Percentiles rank a stretch among this genome's conserved stretches.
Conservation (phyloP, 805 yeast species). For the Pichia pseudocactophila region DNA sequence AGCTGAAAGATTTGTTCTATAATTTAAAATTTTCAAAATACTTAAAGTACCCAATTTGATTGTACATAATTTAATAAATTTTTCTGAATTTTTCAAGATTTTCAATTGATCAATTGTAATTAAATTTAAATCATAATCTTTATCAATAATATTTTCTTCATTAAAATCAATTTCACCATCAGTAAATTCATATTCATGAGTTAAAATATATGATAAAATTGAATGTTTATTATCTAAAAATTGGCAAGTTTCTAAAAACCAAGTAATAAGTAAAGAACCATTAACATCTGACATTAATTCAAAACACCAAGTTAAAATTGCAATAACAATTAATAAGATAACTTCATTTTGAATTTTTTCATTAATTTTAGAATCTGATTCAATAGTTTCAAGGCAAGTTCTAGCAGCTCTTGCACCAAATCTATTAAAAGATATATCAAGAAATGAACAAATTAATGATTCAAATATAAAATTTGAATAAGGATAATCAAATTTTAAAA, state of each 20-base stretch:
- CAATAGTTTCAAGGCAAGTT: slow-evolving; percentile 64
- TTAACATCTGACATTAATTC: slow-evolving; percentile 75
- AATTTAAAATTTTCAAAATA: slow-evolving; percentile 66
- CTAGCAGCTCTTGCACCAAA: slow-evolving; percentile 94
- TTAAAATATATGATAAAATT: slow-evolving; percentile 33
- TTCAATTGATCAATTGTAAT: background rate
- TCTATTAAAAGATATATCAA: slow-evolving; percentile 77
- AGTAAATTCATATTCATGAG: slow-evolving; percentile 13
- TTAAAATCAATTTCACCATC: background rate
- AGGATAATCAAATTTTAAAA: slow-evolving; percentile 76
- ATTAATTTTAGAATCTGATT: slow-evolving; percentile 25
- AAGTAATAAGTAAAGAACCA: slow-evolving; percentile 82
- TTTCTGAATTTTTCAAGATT: background rate
- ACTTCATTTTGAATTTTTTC: slow-evolving; percentile 60
- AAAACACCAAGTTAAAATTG: slow-evolving; percentile 70
- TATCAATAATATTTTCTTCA: background rate
- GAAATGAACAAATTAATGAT: slow-evolving; percentile 64
- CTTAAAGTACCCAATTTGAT: slow-evolving; percentile 74
- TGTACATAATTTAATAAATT: slow-evolving; percentile 22
- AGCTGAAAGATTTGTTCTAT: slow-evolving; percentile 55
- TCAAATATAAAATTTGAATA: slow-evolving; percentile 87
- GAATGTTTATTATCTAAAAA: slow-evolving; percentile 49
- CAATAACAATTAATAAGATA: slow-evolving; percentile 60
- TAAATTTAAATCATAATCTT: background rate
- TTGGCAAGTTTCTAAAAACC: slow-evolving; percentile 85